phyloP scores from a whole-genome alignment of 371 early-diverging fungal species.

The Dinochytrium kinnereticum region DNA sequence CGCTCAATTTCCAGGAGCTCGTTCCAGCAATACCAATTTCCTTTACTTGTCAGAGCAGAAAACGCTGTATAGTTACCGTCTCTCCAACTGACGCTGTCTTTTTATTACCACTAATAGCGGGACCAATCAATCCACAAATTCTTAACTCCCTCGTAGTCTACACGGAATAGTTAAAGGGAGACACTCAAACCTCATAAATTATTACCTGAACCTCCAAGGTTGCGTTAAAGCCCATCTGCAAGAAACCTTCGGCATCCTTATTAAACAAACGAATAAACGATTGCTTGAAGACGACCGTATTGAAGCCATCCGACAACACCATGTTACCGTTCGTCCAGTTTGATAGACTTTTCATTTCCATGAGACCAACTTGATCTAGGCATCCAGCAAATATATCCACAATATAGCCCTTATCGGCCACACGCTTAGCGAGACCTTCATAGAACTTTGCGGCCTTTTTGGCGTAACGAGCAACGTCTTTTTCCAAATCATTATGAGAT shows the following conservation, averaged over 20 bases:
- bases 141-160: constrained; percentile 92
- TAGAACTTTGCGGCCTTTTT: constrained; percentile 96
- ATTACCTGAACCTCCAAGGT: constrained; percentile 88
- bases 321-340: constrained; percentile 95
- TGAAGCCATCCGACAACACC: constrained; percentile 97
- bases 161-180: background rate
- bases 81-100: constrained; percentile 93
- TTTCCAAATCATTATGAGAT: constrained; percentile 97
- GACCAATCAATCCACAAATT: constrained; percentile 96
- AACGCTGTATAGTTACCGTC: constrained; percentile 55
- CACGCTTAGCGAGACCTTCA: constrained; percentile 87
- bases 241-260: constrained; percentile 85
- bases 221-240: constrained; percentile 99
- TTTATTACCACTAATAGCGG: constrained; percentile 88
- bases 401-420: constrained; percentile 81
- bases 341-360: constrained; percentile 96
- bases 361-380: constrained; percentile 94
- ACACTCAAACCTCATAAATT: background rate
- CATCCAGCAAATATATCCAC: constrained; percentile 94
- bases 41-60: constrained; percentile 23
- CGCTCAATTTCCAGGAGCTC: constrained; percentile 93
- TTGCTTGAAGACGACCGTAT: constrained; percentile 95
- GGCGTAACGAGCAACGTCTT: constrained; percentile 90
- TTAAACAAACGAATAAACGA: constrained; percentile 91
- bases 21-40: constrained; percentile 98